Percentiles rank a stretch among this genome's conserved stretches.
Conservation (phyloP, 2,329 filamentous ascomycete genomes). For the Exophiala calicioides region DNA sequence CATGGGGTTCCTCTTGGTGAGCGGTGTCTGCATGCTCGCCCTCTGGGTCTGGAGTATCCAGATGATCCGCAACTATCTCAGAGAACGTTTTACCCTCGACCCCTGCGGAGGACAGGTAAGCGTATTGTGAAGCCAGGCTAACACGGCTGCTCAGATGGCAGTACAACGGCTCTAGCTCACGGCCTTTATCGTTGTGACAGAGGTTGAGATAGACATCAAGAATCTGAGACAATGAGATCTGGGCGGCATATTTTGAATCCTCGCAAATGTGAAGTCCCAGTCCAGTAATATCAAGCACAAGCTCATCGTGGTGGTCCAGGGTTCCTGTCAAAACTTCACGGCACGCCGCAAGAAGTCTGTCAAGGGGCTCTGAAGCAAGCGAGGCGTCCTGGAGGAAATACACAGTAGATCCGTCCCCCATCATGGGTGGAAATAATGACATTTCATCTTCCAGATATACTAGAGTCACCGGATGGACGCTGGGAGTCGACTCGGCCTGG, state of each 20-base stretch:
- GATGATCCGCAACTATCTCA: constrained; percentile 39
- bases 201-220: constrained; percentile 61
- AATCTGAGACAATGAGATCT: constrained; percentile 58
- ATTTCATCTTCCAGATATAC: constrained; percentile 59
- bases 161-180: constrained; percentile 58
- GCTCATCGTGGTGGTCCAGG: constrained; percentile 58
- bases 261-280: constrained; percentile 60
- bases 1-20: constrained; percentile 5
- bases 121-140: constrained; percentile 56
- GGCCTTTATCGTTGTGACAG: constrained; percentile 59
- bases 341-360: constrained; percentile 58
- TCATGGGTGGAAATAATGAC: constrained; percentile 57
- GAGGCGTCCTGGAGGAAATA: constrained; percentile 60
- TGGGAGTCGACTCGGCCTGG: neutral
- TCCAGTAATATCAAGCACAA: constrained; percentile 57
- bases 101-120: constrained; percentile 54
- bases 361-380: constrained; percentile 55
- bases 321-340: constrained; percentile 55
- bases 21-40: constrained; percentile 4
- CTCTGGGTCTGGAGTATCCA: constrained; percentile 20
- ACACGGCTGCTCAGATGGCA: constrained; percentile 57
- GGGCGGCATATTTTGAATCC: constrained; percentile 52
- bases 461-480: constrained; percentile 53
- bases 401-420: constrained; percentile 53
- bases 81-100: constrained; percentile 60